Evolutionary conservation across 75 land plant species (phyloP).

Genomic region (Cupressus sempervirens): DNA sequence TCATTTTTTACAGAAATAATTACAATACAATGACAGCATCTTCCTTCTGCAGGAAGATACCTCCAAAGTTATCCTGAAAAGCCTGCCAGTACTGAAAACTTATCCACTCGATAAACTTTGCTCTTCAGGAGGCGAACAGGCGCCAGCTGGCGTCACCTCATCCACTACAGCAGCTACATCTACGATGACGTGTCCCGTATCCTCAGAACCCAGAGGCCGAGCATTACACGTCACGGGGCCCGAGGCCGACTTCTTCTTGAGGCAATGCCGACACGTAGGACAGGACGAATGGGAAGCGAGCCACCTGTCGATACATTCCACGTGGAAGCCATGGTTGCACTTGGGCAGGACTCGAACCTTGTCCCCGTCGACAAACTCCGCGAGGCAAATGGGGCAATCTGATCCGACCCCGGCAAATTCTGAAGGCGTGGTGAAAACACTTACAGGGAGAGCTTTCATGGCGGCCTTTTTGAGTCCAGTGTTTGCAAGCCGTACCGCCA

Average conservation of each 20-base stretch:
- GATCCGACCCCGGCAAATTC: not conserved
- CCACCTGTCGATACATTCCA: slow-evolving; percentile 28
- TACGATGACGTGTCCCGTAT: too few relatives aligned
- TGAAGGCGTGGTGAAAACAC: not conserved
- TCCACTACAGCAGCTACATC: too few relatives aligned
- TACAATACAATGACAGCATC: too few relatives aligned
- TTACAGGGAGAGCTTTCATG: not conserved
- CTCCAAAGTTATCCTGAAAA: too few relatives aligned
- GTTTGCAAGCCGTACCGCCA: slow-evolving; percentile 13
- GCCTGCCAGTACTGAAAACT: too few relatives aligned
- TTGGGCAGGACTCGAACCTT: slow-evolving; percentile 15
- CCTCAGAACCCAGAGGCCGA: not conserved
- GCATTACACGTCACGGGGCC: not conserved
- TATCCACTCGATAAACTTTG: too few relatives aligned
- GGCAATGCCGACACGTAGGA: slow-evolving; percentile 22
- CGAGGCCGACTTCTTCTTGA: not conserved
- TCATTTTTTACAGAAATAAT: too few relatives aligned
- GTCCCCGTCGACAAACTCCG: slow-evolving; percentile 17
- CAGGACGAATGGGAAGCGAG: slow-evolving; percentile 20
- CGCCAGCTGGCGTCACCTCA: too few relatives aligned
- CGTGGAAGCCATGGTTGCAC: slow-evolving; percentile 26
- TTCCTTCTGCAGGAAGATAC: too few relatives aligned
- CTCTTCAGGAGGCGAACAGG: too few relatives aligned
- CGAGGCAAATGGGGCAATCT: slow-evolving; percentile 25
- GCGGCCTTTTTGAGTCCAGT: not conserved